Evolutionary conservation across 2,329 filamentous ascomycete genomes (phyloP).

Genomic region (Cladosporium colombiae): DNA sequence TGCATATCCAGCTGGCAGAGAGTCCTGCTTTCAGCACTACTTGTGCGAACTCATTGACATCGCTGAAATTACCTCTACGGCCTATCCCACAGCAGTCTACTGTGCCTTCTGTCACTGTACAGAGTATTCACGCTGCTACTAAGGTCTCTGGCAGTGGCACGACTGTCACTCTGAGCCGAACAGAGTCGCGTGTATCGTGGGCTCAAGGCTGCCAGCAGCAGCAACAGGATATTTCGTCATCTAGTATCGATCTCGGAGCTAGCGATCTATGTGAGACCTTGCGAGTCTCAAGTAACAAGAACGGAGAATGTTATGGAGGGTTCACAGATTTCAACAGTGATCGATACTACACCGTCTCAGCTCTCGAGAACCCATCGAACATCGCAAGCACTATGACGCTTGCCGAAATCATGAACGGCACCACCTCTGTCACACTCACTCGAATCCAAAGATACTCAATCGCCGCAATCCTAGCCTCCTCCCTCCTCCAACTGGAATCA

Average conservation of each 20-base stretch:
- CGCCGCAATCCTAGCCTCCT: slow-evolving; percentile 30
- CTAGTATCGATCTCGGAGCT: neutral
- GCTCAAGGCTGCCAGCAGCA: neutral
- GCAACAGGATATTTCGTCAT: neutral
- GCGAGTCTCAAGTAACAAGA: neutral
- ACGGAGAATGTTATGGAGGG: neutral
- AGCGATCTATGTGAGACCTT: neutral
- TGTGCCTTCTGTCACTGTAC: neutral
- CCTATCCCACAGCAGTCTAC: neutral
- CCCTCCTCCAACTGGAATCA: slow-evolving; percentile 31
- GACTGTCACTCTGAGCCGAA: neutral
- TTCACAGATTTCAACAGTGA: neutral
- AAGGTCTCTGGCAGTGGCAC: neutral
- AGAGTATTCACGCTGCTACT: neutral
- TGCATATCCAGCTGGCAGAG: slow-evolving; percentile 15
- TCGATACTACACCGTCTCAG: slow-evolving; percentile 8
- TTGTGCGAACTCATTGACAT: neutral
- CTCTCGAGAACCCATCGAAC: neutral
- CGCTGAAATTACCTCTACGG: neutral
- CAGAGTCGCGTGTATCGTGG: neutral
- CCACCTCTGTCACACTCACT: slow-evolving; percentile 21
- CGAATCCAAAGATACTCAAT: slow-evolving; percentile 31
- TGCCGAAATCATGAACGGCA: slow-evolving; percentile 13
- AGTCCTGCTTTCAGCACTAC: neutral
- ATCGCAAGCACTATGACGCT: slow-evolving; percentile 7